Base-by-base conservation (phyloP, 257 asterid species). In the Salvia hispanica region DNA sequence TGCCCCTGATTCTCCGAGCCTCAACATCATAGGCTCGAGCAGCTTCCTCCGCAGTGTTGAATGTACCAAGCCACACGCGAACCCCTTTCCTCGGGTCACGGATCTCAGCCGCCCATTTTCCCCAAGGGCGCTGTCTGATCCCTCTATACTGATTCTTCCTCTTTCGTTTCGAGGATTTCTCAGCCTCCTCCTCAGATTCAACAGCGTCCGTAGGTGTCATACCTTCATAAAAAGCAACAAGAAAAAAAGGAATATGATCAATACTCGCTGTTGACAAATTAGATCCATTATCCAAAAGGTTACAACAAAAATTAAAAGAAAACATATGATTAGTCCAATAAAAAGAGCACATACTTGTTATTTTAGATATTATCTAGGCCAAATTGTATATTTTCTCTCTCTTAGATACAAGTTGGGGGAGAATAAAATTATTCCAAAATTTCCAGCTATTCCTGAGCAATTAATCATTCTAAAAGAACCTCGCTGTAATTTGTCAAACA, bases 81-180 rank as follows among this genome's bases (percentile, higher is more conserved):
- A 91, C 96, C 12, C 99, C 99, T 76, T 94, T 94, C 67, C 86
- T 82, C 0, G 99, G 99, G 60, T 94, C 99, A 50, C 99, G 98
- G 21, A 94, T 94, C 86, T 94, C 99, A 76, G 99, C 98, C 0
- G 99, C 99, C 99, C 99, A 94, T 79, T 91, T 94, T 16, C 99
- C 99, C 99, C 98, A 94, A 8, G 99, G 99, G 7, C 99, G 94
- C 58, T 94, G 99, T 54, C 99, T 82, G 74, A 94, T 94, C 34
- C 99, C 99, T 74, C 99, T 75, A 60, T 88, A 94, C 64, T 91
- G 98, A 74, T 88, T 94, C 83, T 89, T 94, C 88, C 99, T 87
- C 86, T 91, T 94, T 71, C 96, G 80, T 69, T 87, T 94, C 5
- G 88, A 83, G 70, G 90, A 79, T 73, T 84, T 89, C 2, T 80